A percentile compares a stretch with the other conserved stretches of the same genome.
Evolutionary conservation across 2,329 filamentous ascomycete species (phyloP).

Genomic region (Colletotrichum eremochloae): DNA sequence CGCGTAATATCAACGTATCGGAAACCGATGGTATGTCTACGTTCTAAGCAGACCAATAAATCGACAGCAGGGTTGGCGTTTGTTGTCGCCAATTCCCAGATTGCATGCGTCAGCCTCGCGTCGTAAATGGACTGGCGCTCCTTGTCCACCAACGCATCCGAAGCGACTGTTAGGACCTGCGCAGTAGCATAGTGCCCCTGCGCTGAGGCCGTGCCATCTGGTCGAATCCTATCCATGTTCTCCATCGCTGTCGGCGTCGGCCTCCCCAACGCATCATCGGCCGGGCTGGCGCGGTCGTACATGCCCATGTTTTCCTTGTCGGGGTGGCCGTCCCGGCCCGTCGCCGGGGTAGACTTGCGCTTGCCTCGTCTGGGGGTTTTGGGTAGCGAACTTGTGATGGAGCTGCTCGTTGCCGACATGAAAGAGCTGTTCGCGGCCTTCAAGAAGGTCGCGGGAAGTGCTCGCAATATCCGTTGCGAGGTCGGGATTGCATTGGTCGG

Average conservation of each 20-base stretch:
- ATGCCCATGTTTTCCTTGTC: slow-evolving; percentile 65
- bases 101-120: slow-evolving; percentile 87
- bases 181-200: slow-evolving; percentile 45
- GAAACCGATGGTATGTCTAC: slow-evolving; percentile 92
- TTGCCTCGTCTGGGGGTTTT: slow-evolving; percentile 74
- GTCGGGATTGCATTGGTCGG: slow-evolving; percentile 90
- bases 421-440: slow-evolving; percentile 97
- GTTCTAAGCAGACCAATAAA: slow-evolving; percentile 90
- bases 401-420: slow-evolving; percentile 91
- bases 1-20: slow-evolving; percentile 96
- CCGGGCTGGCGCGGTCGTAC: slow-evolving; percentile 45
- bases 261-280: slow-evolving; percentile 42
- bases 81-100: slow-evolving; percentile 92
- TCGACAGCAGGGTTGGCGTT: slow-evolving; percentile 96
- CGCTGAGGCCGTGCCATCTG: slow-evolving; percentile 40
- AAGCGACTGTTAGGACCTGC: slow-evolving; percentile 65
- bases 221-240: slow-evolving; percentile 63
- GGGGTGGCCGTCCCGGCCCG: slow-evolving; percentile 54
- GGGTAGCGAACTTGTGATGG: slow-evolving; percentile 82
- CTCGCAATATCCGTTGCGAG: slow-evolving; percentile 89
- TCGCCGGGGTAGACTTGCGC: slow-evolving; percentile 64
- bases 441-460: slow-evolving; percentile 88
- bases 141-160: slow-evolving; percentile 74
- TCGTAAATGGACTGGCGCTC: slow-evolving; percentile 85
- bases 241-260: slow-evolving; percentile 54